Conservation (phyloP, 2,329 filamentous ascomycete genomes). For the Nakataea oryzae region DNA sequence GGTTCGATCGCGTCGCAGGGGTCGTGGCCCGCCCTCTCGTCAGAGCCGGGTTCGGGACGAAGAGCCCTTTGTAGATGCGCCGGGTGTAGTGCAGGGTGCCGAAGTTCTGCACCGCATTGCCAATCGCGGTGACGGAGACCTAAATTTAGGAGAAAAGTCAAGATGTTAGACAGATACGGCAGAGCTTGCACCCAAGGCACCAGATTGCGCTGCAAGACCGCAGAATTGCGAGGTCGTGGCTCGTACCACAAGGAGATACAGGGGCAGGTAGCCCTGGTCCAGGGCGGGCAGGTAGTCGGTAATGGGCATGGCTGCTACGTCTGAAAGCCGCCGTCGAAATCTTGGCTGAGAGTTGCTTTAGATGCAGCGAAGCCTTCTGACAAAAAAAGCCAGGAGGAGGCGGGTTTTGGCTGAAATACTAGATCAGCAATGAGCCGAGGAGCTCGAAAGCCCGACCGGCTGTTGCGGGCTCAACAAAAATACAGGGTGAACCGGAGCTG, state of each 20-base stretch:
- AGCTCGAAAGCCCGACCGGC: background rate
- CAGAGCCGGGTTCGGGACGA: constrained; percentile 39
- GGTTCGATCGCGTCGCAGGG: constrained; percentile 21
- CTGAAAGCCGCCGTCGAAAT: background rate
- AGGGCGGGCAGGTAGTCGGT: background rate
- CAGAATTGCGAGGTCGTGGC: background rate
- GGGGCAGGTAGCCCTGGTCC: constrained; percentile 44
- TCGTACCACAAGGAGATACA: constrained; percentile 47
- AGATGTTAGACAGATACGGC: background rate
- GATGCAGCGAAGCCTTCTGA: background rate
- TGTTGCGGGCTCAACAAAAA: background rate
- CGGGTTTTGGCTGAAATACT: background rate
- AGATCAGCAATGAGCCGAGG: background rate
- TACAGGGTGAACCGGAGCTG: background rate
- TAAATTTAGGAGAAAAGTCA: constrained; percentile 23
- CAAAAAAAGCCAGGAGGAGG: background rate
- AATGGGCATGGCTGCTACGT: background rate
- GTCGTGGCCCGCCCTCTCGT: constrained; percentile 24
- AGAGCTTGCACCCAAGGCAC: background rate
- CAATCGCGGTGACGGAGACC: constrained; percentile 74
- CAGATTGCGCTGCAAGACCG: too few relatives aligned
- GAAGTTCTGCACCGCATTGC: constrained; percentile 81
- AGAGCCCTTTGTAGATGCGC: constrained; percentile 70
- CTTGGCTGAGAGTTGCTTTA: background rate
- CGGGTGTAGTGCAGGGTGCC: constrained; percentile 68